Percentiles rank a stretch among this genome's conserved stretches.
Conservation (phyloP, 768 basidiomycete genomes). For the Boletus subparvulus region DNA sequence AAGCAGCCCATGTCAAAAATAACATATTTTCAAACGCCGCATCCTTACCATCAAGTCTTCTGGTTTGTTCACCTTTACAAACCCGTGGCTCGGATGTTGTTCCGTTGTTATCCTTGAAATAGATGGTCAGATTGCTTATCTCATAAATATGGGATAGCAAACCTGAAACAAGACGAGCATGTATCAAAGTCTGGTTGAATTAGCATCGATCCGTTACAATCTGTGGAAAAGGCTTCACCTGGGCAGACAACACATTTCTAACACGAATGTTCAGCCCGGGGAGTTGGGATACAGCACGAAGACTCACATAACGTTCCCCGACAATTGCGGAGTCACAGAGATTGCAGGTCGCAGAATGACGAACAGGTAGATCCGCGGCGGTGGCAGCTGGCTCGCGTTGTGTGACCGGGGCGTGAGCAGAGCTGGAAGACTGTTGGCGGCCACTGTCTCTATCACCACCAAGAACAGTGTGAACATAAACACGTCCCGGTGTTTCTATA, state of each 20-base stretch:
- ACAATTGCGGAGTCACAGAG: conserved; percentile 70
- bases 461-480: conserved; percentile 63
- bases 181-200: conserved; percentile 64
- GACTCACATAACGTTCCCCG: conserved; percentile 71
- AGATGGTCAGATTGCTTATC: not conserved
- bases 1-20: not conserved
- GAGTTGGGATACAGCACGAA: not conserved
- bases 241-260: conserved; percentile 82
- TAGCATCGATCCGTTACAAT: conserved; percentile 2
- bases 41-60: conserved; percentile 59
- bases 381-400: not conserved
- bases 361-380: conserved; percentile 24
- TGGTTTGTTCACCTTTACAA: conserved; percentile 57
- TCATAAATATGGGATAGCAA: conserved; percentile 9
- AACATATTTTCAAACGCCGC: not conserved
- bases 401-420: not conserved
- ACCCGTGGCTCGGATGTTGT: conserved; percentile 77
- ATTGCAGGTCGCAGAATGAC: conserved; percentile 72
- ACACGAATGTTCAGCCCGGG: not conserved
- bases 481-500: conserved; percentile 61
- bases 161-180: conserved; percentile 69
- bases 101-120: conserved; percentile 55
- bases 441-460: conserved; percentile 27
- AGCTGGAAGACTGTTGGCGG: not conserved
- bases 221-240: conserved; percentile 17